Evolutionary conservation across 2,329 filamentous ascomycete species (phyloP), one percentile per base, ranked within the genome.

Genomic region (Monosporascus sp.): DNA sequence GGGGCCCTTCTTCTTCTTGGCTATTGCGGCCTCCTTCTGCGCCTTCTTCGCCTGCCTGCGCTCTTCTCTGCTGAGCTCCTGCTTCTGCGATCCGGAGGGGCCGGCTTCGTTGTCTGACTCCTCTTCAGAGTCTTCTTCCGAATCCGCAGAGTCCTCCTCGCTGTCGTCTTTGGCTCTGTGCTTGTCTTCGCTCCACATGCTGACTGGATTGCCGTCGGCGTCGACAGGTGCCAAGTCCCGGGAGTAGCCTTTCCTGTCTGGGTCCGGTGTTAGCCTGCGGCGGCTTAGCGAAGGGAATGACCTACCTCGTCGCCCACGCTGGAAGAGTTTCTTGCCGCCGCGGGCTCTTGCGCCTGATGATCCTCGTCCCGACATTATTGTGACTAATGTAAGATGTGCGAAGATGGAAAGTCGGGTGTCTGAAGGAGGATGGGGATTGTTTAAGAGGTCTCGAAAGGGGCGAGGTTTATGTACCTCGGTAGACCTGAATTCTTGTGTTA

Each of bases 221-320:
- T 97, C 92, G 66, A 94, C 76, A 20, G 92, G 92, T 71, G 89
- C 86, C 47, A 97, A 85, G 70, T 97, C 87, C 61, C 91, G 88
- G 61, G 92, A 97, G 77, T 95, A 99, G 68, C 96, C 87, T 75
- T 97, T 96, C 67, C 94, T 94, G 58, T 92, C 92, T 96, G 60
- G 24, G 28, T 24, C 44, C 28, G 18, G 28, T 49, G 37, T n/a
- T 17, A 44, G 37, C 37, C 37, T 26, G 26, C 22, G 9, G 26
- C 31, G 15, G 31, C 31, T 35, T 35, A 35, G 5, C 43, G 31
- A 15, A 40, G 48, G 47, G 44, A 48, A 46, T n/a, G 49, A 66
- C 81, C 63, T 75, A 93, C 93, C 92, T 80, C 93, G 93, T 74
- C 93, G 83, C 63, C 90, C 91, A 62, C 88, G 91, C 78, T 97